Conservation (phyloP, 805 yeast genomes). For the Soucietia sequanensis region DNA sequence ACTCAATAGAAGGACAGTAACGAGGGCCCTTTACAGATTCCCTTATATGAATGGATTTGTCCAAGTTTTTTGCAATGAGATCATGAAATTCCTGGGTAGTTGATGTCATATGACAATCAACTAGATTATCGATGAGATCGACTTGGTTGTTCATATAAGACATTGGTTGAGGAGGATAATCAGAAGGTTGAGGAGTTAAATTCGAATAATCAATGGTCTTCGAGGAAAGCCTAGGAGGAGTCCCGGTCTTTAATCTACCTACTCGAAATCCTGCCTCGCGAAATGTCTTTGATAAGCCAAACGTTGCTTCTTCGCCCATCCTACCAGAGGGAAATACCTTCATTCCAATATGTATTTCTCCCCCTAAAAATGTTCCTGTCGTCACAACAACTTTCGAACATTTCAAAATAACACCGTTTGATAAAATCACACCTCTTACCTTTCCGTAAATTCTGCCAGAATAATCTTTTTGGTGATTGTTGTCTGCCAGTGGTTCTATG, state of each 20-base stretch:
- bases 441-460: constrained; percentile 43
- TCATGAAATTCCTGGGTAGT: constrained; percentile 79
- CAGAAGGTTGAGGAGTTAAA: constrained; percentile 76
- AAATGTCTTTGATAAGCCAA: constrained; percentile 81
- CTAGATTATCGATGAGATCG: constrained; percentile 52
- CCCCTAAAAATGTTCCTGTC: constrained; percentile 94
- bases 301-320: constrained; percentile 88
- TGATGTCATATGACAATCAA: constrained; percentile 71
- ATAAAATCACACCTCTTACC: constrained; percentile 72
- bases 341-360: constrained; percentile 90
- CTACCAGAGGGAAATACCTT: constrained; percentile 85
- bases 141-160: constrained; percentile 76
- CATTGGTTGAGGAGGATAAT: constrained; percentile 85
- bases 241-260: constrained; percentile 94
- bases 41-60: constrained; percentile 82
- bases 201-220: constrained; percentile 65
- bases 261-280: constrained; percentile 73
- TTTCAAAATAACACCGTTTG: constrained; percentile 58
- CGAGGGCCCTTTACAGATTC: constrained; percentile 96
- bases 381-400: constrained; percentile 79
- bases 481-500: constrained; percentile 40
- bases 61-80: constrained; percentile 64
- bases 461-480: constrained; percentile 16
- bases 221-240: constrained; percentile 86
- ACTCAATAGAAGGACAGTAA: constrained; percentile 95